These are phyloP conservation scores for Rhypophila decipiens DNA, from an alignment of 495 filamentous ascomycete species.

Conservation along the genomic window DNA sequence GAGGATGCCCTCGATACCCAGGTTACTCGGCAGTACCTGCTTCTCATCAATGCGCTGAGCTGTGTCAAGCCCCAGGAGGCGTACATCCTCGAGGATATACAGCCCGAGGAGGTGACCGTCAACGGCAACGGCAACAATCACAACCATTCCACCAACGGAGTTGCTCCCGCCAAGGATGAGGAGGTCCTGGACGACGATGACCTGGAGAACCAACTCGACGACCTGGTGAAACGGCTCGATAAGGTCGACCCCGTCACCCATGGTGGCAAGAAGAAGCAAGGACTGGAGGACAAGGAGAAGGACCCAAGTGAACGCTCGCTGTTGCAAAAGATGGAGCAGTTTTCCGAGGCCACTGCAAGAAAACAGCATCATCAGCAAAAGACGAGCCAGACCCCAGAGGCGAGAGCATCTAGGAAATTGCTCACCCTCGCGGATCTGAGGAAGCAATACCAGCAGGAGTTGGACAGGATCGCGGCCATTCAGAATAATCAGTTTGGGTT, in stretches of 20 bases:
- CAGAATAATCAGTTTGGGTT: slow-evolving; percentile 55
- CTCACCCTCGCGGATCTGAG: slow-evolving; percentile 79
- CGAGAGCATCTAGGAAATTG: slow-evolving; percentile 44
- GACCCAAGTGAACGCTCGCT: slow-evolving; percentile 12
- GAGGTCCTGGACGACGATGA: slow-evolving; percentile 15
- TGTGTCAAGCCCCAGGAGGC: slow-evolving; percentile 78
- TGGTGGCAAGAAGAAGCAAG: not conserved
- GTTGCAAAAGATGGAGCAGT: slow-evolving; percentile 15
- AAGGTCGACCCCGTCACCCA: not conserved
- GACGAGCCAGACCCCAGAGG: slow-evolving; percentile 5
- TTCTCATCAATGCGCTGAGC: slow-evolving; percentile 80
- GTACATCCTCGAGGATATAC: slow-evolving; percentile 53
- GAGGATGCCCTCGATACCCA: slow-evolving; percentile 49
- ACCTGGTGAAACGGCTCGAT: slow-evolving; percentile 15
- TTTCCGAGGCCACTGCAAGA: slow-evolving; percentile 3
- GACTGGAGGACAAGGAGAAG: slow-evolving; percentile 22
- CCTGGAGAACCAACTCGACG: slow-evolving; percentile 18
- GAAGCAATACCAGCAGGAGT: slow-evolving; percentile 76
- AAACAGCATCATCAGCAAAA: not conserved
- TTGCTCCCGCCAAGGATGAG: not conserved
- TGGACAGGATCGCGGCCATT: slow-evolving; percentile 66
- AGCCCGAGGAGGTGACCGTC: not conserved
- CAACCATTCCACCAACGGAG: slow-evolving; percentile 31
- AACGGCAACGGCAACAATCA: slow-evolving; percentile 14
- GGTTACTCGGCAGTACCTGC: slow-evolving; percentile 65